Evolutionary conservation across 345 rosid genomes (phyloP).

Genomic region (Physaria fendleri): DNA sequence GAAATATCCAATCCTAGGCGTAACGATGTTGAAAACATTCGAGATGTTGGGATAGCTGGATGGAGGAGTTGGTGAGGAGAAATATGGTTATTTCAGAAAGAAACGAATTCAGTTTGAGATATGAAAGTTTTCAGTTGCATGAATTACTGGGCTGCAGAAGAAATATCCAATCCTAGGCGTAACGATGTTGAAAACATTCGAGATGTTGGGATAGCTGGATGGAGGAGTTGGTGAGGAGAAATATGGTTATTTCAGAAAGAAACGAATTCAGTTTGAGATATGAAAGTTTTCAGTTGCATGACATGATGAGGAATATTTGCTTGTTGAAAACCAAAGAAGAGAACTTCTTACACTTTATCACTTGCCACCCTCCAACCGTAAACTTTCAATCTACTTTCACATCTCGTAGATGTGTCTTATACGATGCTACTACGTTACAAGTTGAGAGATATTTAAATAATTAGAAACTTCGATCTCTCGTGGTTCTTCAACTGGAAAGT

Average conservation of each 20-base stretch:
- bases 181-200: neutral
- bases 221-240: slow-evolving; percentile 19
- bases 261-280: neutral
- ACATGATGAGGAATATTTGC: slow-evolving; percentile 18
- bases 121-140: neutral
- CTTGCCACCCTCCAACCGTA: neutral
- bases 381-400: neutral
- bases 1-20: neutral
- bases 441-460: neutral
- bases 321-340: slow-evolving; percentile 10
- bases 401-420: slow-evolving; percentile 20
- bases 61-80: slow-evolving; percentile 23
- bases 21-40: neutral
- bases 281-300: neutral
- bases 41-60: slow-evolving; percentile 23
- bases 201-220: slow-evolving; percentile 27
- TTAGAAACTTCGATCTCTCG: neutral
- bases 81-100: slow-evolving; percentile 25
- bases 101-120: neutral
- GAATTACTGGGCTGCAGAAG: too few species aligned
- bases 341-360: neutral
- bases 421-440: neutral
- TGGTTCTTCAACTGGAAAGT: neutral
- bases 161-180: neutral
- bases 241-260: slow-evolving; percentile 24